Conservation (phyloP, 139 green algal genomes). For the Spirogloea muscicola region DNA sequence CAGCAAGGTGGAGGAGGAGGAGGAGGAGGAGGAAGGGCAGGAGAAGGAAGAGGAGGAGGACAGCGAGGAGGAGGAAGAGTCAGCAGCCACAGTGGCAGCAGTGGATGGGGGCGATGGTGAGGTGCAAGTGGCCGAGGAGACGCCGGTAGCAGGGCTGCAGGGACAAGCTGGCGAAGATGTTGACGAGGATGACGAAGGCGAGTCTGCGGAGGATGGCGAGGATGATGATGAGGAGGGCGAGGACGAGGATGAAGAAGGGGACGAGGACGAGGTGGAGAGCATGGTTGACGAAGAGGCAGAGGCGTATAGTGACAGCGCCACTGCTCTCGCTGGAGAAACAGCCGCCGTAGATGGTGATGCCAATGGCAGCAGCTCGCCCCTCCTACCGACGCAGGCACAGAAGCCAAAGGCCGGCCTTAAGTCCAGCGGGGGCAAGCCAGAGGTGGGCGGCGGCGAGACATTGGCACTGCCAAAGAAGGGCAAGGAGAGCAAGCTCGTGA, state of each 20-base stretch:
- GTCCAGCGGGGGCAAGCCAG: no score
- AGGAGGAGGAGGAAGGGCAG: not conserved
- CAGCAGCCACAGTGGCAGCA: not conserved
- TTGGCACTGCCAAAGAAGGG: no score
- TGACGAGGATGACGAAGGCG: not conserved
- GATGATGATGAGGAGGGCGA: not conserved
- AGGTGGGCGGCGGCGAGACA: no score
- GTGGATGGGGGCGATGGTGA: not conserved
- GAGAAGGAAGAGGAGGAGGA: not conserved
- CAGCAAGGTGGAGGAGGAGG: not conserved
- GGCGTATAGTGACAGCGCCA: no score
- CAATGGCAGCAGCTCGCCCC: no score
- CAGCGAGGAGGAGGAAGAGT: not conserved
- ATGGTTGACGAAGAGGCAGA: not conserved
- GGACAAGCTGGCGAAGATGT: not conserved
- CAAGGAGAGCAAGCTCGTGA: no score
- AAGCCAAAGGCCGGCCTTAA: no score
- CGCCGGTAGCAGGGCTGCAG: not conserved
- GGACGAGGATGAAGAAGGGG: conserved; percentile 6
- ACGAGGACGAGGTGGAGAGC: not conserved
- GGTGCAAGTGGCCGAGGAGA: not conserved
- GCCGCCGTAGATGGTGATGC: no score
- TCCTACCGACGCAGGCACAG: no score
- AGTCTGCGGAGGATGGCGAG: not conserved
- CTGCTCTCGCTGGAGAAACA: no score